These are phyloP conservation scores for Cyclocybe cylindracea DNA, from an alignment of 768 basidiomycete genomes.

Conservation along the genomic window DNA sequence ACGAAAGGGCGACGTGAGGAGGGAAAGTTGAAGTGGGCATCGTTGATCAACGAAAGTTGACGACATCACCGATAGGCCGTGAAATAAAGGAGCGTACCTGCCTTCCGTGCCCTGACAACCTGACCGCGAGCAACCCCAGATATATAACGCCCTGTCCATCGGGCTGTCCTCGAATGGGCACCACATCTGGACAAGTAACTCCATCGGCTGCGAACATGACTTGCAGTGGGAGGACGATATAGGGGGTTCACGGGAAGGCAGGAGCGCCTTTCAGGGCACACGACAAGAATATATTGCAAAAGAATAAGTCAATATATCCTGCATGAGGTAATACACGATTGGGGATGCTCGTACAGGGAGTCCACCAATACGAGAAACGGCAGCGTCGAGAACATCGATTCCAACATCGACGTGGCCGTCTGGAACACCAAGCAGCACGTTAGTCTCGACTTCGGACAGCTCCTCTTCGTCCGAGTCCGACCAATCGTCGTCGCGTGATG, in stretches of 20 bases:
- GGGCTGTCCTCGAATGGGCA: constrained; percentile 86
- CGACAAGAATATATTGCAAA: constrained; percentile 12
- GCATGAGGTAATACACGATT: constrained; percentile 46
- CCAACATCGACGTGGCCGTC: constrained; percentile 66
- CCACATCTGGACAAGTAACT: constrained; percentile 86
- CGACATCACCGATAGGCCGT: not conserved
- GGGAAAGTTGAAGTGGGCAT: too few species aligned
- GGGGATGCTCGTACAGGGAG: constrained; percentile 77
- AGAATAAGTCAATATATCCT: constrained; percentile 44
- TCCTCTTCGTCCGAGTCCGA: constrained; percentile 80
- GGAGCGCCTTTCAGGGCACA: constrained; percentile 59
- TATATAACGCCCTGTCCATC: constrained; percentile 82
- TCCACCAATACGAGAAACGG: constrained; percentile 89
- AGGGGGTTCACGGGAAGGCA: constrained; percentile 62
- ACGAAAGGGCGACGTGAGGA: not conserved
- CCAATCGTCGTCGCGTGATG: constrained; percentile 61
- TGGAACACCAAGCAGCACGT: constrained; percentile 78
- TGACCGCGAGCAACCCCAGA: constrained; percentile 78
- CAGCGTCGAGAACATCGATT: constrained; percentile 68
- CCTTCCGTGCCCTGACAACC: constrained; percentile 76
- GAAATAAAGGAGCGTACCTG: constrained; percentile 52
- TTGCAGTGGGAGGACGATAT: constrained; percentile 70
- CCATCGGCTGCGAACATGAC: constrained; percentile 72
- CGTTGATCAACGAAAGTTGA: too few species aligned
- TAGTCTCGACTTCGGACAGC: constrained; percentile 53